phyloP scores from a whole-genome alignment of 2,329 filamentous ascomycete genomes.

The Pseudocercospora eumusae region DNA sequence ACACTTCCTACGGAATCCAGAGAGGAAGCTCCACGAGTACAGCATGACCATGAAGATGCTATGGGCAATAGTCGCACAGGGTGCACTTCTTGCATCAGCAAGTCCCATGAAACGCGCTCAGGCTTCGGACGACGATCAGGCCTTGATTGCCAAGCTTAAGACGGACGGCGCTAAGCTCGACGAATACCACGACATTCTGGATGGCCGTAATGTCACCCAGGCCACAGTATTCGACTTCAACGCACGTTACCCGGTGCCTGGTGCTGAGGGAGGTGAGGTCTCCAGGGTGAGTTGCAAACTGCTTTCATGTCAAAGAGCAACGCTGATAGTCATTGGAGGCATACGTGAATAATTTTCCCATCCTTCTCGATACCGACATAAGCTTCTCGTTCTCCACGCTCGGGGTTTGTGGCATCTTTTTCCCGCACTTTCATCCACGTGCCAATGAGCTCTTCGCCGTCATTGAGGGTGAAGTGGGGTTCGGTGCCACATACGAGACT shows the following conservation, averaged over 20 bases:
- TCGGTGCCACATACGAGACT: not conserved
- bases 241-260: not conserved
- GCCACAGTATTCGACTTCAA: not conserved
- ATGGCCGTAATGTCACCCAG: not conserved
- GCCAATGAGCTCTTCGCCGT: not conserved
- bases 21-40: not conserved
- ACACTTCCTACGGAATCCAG: not conserved
- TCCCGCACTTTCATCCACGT: not conserved
- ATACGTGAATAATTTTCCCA: not conserved
- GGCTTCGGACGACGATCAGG: not conserved
- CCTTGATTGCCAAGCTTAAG: not conserved
- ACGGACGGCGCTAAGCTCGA: not conserved
- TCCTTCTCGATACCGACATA: not conserved
- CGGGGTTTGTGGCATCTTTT: not conserved
- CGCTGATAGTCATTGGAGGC: not conserved
- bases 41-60: not conserved
- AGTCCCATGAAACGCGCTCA: not conserved
- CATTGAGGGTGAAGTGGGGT: not conserved
- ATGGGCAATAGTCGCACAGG: not conserved
- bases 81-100: not conserved
- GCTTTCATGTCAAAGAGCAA: not conserved
- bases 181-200: not conserved
- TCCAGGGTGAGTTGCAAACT: not conserved
- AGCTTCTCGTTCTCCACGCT: not conserved
- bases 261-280: not conserved